Conservation (phyloP, 2,329 filamentous ascomycete genomes). For the Rutstroemia sp. region DNA sequence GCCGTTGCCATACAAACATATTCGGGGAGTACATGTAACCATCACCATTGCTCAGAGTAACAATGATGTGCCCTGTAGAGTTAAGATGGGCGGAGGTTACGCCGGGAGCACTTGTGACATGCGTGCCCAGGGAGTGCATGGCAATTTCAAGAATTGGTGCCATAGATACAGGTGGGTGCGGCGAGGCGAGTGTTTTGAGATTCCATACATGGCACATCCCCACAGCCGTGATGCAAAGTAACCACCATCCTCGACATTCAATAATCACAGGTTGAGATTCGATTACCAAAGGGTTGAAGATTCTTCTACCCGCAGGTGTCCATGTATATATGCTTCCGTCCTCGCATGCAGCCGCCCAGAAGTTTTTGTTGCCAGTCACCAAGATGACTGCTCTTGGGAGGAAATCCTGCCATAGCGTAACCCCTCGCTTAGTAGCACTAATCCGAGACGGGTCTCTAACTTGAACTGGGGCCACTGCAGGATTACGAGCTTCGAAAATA, state of each 20-base stretch:
- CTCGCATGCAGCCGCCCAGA: slow-evolving; percentile 91
- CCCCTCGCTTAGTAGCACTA: slow-evolving; percentile 71
- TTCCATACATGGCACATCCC: slow-evolving; percentile 95
- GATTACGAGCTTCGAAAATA: slow-evolving; percentile 84
- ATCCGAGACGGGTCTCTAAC: slow-evolving; percentile 78
- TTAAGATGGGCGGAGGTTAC: slow-evolving; percentile 90
- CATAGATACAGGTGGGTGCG: slow-evolving; percentile 83
- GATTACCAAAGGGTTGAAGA: slow-evolving; percentile 77
- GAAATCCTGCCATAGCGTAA: slow-evolving; percentile 88
- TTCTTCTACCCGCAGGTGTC: slow-evolving; percentile 82
- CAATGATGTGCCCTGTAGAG: slow-evolving; percentile 73
- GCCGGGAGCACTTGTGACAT: slow-evolving; percentile 69
- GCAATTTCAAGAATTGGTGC: slow-evolving; percentile 85
- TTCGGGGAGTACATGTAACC: slow-evolving; percentile 81
- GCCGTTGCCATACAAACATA: slow-evolving; percentile 87
- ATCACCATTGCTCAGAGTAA: slow-evolving; percentile 92
- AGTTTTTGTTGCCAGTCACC: slow-evolving; percentile 79
- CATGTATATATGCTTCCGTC: slow-evolving; percentile 86
- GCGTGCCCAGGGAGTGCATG: slow-evolving; percentile 67
- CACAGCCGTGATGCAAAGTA: slow-evolving; percentile 81
- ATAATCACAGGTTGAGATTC: slow-evolving; percentile 93
- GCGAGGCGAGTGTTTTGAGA: slow-evolving; percentile 70
- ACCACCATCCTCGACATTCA: slow-evolving; percentile 81
- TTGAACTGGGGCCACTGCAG: slow-evolving; percentile 47
- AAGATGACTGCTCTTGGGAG: slow-evolving; percentile 81